These are phyloP conservation scores for Ganoderma resinaceum DNA, from an alignment of 1,284 basidiomycete species.

Conservation along the genomic window DNA sequence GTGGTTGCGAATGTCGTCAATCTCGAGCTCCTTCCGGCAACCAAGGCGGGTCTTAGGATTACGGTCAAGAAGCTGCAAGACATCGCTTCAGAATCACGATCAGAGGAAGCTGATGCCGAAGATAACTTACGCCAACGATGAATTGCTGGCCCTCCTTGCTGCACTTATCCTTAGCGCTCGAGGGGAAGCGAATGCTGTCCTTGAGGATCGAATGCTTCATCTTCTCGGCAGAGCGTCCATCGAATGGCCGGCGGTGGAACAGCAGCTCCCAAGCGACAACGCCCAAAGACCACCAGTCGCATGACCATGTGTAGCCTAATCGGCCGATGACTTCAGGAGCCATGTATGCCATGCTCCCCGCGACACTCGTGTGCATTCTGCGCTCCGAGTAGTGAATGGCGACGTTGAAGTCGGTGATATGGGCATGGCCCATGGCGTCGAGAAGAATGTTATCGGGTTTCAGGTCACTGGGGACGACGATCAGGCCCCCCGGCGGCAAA, in stretches of 20 bases:
- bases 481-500: slow-evolving; percentile 40
- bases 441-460: slow-evolving; percentile 98
- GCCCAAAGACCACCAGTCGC: slow-evolving; percentile 97
- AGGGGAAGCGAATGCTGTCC: slow-evolving; percentile 70
- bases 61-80: slow-evolving; percentile 80
- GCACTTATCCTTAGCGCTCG: slow-evolving; percentile 50
- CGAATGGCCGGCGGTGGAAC: slow-evolving; percentile 89
- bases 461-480: slow-evolving; percentile 71
- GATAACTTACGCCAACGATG: slow-evolving; percentile 55
- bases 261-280: slow-evolving; percentile 90
- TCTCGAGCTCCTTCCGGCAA: slow-evolving; percentile 73
- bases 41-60: slow-evolving; percentile 85
- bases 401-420: slow-evolving; percentile 98
- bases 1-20: slow-evolving; percentile 81
- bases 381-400: slow-evolving; percentile 95
- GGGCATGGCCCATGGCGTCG: slow-evolving; percentile 92
- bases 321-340: slow-evolving; percentile 88
- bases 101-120: slow-evolving; percentile 9
- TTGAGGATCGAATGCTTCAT: slow-evolving; percentile 85
- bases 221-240: slow-evolving; percentile 85
- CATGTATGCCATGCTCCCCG: slow-evolving; percentile 99
- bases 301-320: slow-evolving; percentile 86
- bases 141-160: slow-evolving; percentile 47
- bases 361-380: slow-evolving; percentile 88
- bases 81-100: slow-evolving; percentile 28